Evolutionary conservation across 2,329 filamentous ascomycete species (phyloP), one percentile per base, ranked within the genome.

Genomic region (Diaporthe sp.): DNA sequence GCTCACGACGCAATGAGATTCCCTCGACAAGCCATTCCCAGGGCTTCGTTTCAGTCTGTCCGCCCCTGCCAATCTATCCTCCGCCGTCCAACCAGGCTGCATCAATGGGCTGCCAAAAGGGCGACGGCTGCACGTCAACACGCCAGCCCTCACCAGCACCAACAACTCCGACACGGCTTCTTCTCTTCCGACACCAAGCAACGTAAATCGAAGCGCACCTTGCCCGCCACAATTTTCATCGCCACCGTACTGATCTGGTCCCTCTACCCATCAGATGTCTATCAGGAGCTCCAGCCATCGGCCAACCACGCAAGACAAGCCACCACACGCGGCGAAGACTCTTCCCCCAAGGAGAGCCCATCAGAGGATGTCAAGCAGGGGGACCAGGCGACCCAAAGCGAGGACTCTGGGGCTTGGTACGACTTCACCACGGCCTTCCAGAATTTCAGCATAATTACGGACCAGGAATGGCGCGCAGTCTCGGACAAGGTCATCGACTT

Each of bases 401-500:
- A 82, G 42, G 75, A 79, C 25, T 79, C 84, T 10, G 73, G 70
- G 13, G 88, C 89, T 9, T 91, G 89, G 89, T 80, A 83, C 63
- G 82, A 83, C 58, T 90, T 91, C 76, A 81, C 87, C 2, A 83
- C 81, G 25, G 83, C 84, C 28, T 88, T 91, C 75, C 87, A 88
- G 78, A 84, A 86, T 28, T 88, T 95, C 71, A 89, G 91, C 20
- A 82, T 87, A 20, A 82, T 88, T 3, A 86, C 88, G 28, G 88
- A 90, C 78, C 84, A 89, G 4, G 88, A 92, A 80, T 92, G 90
- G 88, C 82, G 85, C 6, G 82, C 81, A 1, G 80, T 92, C 13
- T 87, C 91, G 2, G 90, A 91, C 77, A 88, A 86, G 78, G 82
- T 98, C 37, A 92, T 93, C 51, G 92, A 91, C 81, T 89, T 91